phyloP scores from a whole-genome alignment of 2,329 filamentous ascomycete genomes.

The Diplodia sapinea region DNA sequence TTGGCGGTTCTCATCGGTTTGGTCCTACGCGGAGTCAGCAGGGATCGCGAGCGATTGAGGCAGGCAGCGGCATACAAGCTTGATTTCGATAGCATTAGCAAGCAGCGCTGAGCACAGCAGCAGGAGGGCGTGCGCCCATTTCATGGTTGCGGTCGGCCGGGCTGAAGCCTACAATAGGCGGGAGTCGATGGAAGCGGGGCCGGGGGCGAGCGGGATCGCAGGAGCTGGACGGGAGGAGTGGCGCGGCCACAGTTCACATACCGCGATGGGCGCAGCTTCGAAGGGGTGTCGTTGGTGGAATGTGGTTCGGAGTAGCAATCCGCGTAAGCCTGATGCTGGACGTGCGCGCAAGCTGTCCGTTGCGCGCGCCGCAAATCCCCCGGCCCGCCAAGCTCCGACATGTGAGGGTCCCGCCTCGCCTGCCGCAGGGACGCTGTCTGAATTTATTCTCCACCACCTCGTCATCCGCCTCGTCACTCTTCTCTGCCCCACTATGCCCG shows the following conservation, averaged over 20 bases:
- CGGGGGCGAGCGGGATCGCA: not conserved
- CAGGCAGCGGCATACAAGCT: slow-evolving; percentile 38
- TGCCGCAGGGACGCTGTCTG: slow-evolving; percentile 14
- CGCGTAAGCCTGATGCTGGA: slow-evolving; percentile 24
- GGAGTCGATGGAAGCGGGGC: not conserved
- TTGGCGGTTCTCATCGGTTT: slow-evolving; percentile 72
- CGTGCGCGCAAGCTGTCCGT: slow-evolving; percentile 28
- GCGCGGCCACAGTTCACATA: slow-evolving; percentile 8
- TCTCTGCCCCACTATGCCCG: slow-evolving; percentile 40
- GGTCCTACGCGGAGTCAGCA: slow-evolving; percentile 61
- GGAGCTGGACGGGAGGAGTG: not conserved
- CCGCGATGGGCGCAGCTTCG: not conserved
- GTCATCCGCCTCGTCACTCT: not conserved
- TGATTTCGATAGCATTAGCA: slow-evolving; percentile 47
- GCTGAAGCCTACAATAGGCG: slow-evolving; percentile 11
- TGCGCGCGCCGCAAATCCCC: slow-evolving; percentile 24
- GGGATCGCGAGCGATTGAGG: slow-evolving; percentile 27
- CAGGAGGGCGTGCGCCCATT: slow-evolving; percentile 44
- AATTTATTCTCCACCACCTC: slow-evolving; percentile 5
- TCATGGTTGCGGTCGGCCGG: slow-evolving; percentile 39
- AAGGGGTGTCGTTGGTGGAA: not conserved
- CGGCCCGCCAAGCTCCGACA: slow-evolving; percentile 22
- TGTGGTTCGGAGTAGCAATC: slow-evolving; percentile 18
- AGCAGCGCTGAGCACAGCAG: slow-evolving; percentile 41
- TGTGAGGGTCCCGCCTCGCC: not conserved